Percentiles rank a stretch among this genome's conserved stretches.
phyloP scores from a whole-genome alignment of 139 green algal species.

The Chlamydomonas schloesseri region DNA sequence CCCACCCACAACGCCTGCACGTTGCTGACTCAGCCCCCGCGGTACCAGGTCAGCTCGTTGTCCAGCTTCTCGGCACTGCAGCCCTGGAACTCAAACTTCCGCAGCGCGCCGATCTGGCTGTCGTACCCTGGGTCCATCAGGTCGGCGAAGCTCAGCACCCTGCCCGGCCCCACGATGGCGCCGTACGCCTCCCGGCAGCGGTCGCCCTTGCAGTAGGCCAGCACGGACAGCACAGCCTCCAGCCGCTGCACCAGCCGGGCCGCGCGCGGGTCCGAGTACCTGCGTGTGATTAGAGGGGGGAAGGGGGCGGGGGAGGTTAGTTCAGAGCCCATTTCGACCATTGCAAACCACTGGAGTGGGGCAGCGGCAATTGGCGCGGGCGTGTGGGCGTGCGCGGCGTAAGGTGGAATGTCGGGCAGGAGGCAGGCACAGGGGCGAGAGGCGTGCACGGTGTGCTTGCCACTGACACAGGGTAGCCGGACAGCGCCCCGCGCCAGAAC shows the following conservation, averaged over 20 bases:
- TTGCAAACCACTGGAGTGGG: too few relatives aligned
- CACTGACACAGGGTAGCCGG: too few relatives aligned
- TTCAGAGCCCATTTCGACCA: too few relatives aligned
- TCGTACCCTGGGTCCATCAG: neutral
- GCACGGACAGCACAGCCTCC: neutral
- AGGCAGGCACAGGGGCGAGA: too few relatives aligned
- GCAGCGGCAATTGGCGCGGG: too few relatives aligned
- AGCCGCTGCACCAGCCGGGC: neutral
- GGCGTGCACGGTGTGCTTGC: too few relatives aligned
- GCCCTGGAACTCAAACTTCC: neutral
- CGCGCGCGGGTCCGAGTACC: neutral
- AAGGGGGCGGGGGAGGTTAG: too few relatives aligned
- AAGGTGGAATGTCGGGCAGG: too few relatives aligned
- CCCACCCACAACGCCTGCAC: too few relatives aligned
- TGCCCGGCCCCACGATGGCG: neutral
- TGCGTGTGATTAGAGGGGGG: neutral
- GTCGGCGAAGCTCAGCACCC: neutral
- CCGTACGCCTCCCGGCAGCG: neutral
- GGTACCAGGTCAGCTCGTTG: neutral
- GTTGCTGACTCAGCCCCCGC: neutral
- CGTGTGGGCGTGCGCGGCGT: too few relatives aligned
- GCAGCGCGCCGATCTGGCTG: neutral
- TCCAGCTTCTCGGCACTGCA: neutral
- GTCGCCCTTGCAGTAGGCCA: too few relatives aligned
- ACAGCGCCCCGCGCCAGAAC: too few relatives aligned